A percentile compares a stretch with the other conserved stretches of the same genome.
Evolutionary conservation across 2,329 filamentous ascomycete species (phyloP).

Genomic region (Setomelanomma holmii): DNA sequence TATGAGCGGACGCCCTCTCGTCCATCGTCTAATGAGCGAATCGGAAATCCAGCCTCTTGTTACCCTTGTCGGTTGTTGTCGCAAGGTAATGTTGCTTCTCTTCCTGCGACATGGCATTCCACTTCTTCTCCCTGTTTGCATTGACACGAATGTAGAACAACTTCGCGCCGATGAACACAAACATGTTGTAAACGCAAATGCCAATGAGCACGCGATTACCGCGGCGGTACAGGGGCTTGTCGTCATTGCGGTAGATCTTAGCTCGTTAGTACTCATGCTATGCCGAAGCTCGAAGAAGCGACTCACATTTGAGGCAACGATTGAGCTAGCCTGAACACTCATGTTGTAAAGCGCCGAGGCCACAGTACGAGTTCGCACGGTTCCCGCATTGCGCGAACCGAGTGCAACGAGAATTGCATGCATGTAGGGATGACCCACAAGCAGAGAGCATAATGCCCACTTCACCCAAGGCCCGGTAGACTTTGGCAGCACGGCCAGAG

Average conservation of each 20-base stretch:
- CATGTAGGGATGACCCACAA: conserved; percentile 31
- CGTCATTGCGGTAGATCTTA: conserved; percentile 30
- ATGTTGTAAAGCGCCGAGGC: conserved; percentile 49
- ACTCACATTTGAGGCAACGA: conserved; percentile 28
- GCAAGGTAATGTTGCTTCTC: conserved; percentile 44
- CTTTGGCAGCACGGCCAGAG: conserved; percentile 42
- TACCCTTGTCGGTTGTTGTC: conserved; percentile 46
- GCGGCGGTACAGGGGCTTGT: conserved; percentile 25
- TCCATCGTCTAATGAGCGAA: conserved; percentile 10
- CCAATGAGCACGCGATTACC: conserved; percentile 36
- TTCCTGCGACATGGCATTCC: conserved; percentile 48
- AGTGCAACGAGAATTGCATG: conserved; percentile 63
- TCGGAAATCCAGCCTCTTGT: conserved; percentile 33
- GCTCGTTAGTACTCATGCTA: not conserved
- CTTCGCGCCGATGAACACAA: conserved; percentile 39
- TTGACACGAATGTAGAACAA: conserved; percentile 44
- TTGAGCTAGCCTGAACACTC: conserved; percentile 32
- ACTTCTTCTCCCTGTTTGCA: conserved; percentile 35
- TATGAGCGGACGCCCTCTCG: too few relatives aligned
- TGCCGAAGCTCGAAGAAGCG: not conserved
- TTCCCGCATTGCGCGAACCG: conserved; percentile 66
- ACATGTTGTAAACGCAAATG: conserved; percentile 39
- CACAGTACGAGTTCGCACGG: conserved; percentile 66
- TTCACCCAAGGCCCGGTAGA: conserved; percentile 1
- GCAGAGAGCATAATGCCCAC: conserved; percentile 2